Conservation (phyloP, 805 yeast species). For the Tetrapisispora namnaoensis region DNA sequence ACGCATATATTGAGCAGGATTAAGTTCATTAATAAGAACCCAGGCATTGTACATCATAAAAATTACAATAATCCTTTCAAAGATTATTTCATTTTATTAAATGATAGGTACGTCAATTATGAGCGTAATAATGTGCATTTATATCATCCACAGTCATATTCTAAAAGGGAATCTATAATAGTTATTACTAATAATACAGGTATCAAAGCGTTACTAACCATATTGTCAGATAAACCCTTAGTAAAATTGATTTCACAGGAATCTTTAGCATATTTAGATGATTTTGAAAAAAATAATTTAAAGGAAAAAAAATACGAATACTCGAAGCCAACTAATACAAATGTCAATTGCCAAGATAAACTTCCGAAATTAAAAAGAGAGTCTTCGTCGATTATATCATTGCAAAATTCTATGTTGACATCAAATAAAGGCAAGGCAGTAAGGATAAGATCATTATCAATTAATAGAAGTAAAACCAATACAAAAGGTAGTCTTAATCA, state of each 20-base stretch:
- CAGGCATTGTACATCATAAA: neutral
- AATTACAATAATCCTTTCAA: conserved; percentile 22
- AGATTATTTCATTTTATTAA: conserved; percentile 24
- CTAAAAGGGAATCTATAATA: conserved; percentile 12
- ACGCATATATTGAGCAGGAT: neutral
- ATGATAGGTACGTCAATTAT: conserved; percentile 14
- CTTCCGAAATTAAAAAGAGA: conserved; percentile 17
- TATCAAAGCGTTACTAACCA: conserved; percentile 27
- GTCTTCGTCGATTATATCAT: conserved; percentile 23
- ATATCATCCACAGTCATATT: neutral
- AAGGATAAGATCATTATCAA: conserved; percentile 22
- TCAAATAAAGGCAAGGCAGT: conserved; percentile 29
- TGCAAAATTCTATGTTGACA: conserved; percentile 23
- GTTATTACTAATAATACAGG: conserved; percentile 28
- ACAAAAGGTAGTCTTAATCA: conserved; percentile 5
- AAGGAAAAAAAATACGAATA: neutral
- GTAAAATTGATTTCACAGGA: conserved; percentile 23
- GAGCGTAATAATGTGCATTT: neutral
- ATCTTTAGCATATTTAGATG: conserved; percentile 22
- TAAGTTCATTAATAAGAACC: conserved; percentile 1
- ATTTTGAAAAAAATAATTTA: conserved; percentile 10
- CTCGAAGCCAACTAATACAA: conserved; percentile 1
- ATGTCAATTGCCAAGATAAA: conserved; percentile 6
- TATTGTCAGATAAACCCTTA: conserved; percentile 27
- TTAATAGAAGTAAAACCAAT: conserved; percentile 8